phyloP scores from a whole-genome alignment of 148 eudicot species.

The Nepenthes gracilis region DNA sequence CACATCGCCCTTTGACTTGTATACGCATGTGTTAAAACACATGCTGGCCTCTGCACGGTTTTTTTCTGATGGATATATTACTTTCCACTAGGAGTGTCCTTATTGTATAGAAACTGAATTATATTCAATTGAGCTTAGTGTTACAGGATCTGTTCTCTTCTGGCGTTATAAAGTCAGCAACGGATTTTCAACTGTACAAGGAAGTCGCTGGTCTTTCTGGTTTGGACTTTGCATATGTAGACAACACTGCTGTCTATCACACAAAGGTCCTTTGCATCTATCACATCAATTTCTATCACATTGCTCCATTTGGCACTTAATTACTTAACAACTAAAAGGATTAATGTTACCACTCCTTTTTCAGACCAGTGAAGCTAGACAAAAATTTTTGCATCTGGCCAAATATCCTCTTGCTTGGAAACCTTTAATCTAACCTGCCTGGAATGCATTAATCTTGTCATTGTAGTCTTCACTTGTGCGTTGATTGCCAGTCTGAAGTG shows the following conservation, averaged over 20 bases:
- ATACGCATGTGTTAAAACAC: background rate
- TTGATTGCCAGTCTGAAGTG: too few species aligned
- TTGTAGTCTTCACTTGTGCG: too few species aligned
- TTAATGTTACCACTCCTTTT: too few species aligned
- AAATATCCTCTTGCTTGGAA: too few species aligned
- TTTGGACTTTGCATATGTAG: conserved; percentile 81
- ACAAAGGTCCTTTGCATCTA: conserved; percentile 53
- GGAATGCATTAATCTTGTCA: too few species aligned
- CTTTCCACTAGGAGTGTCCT: background rate
- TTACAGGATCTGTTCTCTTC: conserved; percentile 86
- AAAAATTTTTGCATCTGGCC: too few species aligned
- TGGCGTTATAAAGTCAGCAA: conserved; percentile 82
- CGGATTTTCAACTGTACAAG: conserved; percentile 92
- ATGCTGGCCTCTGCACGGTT: background rate
- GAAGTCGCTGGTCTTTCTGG: conserved; percentile 95
- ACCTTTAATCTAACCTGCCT: too few species aligned
- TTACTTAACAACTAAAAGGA: too few species aligned
- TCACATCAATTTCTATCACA: background rate
- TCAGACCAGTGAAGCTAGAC: too few species aligned
- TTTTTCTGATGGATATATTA: background rate
- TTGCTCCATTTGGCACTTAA: too few species aligned
- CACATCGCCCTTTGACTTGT: too few species aligned
- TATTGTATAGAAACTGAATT: background rate
- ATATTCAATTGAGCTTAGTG: conserved; percentile 14
- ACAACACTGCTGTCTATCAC: conserved; percentile 91